Percentiles rank a stretch among this genome's conserved stretches.
These are phyloP conservation scores for Moniliella sp. DNA, from an alignment of 1,284 basidiomycete genomes.

Conservation along the genomic window DNA sequence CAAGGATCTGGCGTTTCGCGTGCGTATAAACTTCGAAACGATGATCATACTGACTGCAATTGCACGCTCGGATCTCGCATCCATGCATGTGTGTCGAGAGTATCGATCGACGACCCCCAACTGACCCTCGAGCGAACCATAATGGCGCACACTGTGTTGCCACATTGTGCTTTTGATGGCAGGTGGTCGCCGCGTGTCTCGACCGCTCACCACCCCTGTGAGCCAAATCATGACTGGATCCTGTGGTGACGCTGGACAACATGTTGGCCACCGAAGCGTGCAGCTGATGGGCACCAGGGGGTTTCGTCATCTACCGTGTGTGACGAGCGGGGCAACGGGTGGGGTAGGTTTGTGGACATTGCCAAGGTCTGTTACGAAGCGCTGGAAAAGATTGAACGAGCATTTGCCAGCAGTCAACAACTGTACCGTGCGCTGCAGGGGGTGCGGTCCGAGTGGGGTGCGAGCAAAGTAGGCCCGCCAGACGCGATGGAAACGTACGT, in stretches of 20 bases:
- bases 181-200: slow-evolving; percentile 87
- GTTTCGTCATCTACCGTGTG: slow-evolving; percentile 60
- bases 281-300: slow-evolving; percentile 92
- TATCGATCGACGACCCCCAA: too few relatives aligned
- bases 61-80: too few relatives aligned
- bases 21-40: too few relatives aligned
- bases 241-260: slow-evolving; percentile 96
- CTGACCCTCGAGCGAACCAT: too few relatives aligned
- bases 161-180: too few relatives aligned
- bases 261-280: slow-evolving; percentile 92
- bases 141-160: too few relatives aligned
- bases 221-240: slow-evolving; percentile 89
- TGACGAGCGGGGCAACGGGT: slow-evolving; percentile 52
- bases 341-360: slow-evolving; percentile 91
- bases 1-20: slow-evolving; percentile 91
- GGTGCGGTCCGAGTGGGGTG: slow-evolving; percentile 86
- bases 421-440: slow-evolving; percentile 88
- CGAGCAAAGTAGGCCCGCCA: slow-evolving; percentile 39
- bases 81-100: too few relatives aligned
- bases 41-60: too few relatives aligned
- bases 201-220: slow-evolving; percentile 76
- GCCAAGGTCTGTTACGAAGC: slow-evolving; percentile 99
- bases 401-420: slow-evolving; percentile 84
- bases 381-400: slow-evolving; percentile 89
- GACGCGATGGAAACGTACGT: slow-evolving; percentile 51